phyloP scores from a whole-genome alignment of 2,329 filamentous ascomycete species.

The Sphaerulina populicola region DNA sequence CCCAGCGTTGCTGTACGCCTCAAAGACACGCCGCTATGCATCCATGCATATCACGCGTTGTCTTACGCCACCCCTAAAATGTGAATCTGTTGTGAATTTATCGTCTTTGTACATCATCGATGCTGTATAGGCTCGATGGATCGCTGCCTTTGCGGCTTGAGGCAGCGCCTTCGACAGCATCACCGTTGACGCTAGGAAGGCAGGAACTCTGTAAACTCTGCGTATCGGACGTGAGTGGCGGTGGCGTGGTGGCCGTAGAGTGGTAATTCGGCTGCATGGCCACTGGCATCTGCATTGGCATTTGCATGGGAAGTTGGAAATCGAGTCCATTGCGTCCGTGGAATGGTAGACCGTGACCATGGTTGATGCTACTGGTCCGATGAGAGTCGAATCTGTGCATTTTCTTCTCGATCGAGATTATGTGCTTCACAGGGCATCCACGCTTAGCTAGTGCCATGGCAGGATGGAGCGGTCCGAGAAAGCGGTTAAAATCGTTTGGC shows the following conservation, averaged over 20 bases:
- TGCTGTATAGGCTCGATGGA: slow-evolving; percentile 13
- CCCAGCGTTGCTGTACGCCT: slow-evolving; percentile 1
- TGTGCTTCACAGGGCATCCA: slow-evolving; percentile 39
- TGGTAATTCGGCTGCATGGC: slow-evolving; percentile 18
- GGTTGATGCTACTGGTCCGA: slow-evolving; percentile 12
- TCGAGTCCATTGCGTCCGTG: slow-evolving; percentile 2
- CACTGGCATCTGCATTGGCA: slow-evolving; percentile 11
- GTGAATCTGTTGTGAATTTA: slow-evolving; percentile 3
- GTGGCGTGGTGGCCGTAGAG: slow-evolving; percentile 26
- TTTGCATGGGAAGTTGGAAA: slow-evolving; percentile 9
- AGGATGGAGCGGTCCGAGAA: slow-evolving; percentile 37
- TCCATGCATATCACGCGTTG: background rate
- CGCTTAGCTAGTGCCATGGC: slow-evolving; percentile 41
- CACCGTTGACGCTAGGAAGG: slow-evolving; percentile 29
- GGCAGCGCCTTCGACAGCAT: slow-evolving; percentile 31
- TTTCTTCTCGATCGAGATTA: slow-evolving; percentile 42
- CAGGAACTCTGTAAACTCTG: slow-evolving; percentile 26
- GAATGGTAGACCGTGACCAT: background rate
- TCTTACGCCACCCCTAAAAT: background rate
- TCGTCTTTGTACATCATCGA: slow-evolving; percentile 15
- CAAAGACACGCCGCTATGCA: slow-evolving; percentile 1
- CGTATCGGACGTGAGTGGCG: slow-evolving; percentile 25
- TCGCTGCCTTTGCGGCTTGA: slow-evolving; percentile 26
- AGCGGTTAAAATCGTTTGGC: slow-evolving; percentile 36
- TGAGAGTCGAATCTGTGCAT: slow-evolving; percentile 37